A percentile compares a stretch with the other conserved stretches of the same genome.
Conservation (phyloP, 805 yeast genomes). For the Hanseniaspora mollemarum region DNA sequence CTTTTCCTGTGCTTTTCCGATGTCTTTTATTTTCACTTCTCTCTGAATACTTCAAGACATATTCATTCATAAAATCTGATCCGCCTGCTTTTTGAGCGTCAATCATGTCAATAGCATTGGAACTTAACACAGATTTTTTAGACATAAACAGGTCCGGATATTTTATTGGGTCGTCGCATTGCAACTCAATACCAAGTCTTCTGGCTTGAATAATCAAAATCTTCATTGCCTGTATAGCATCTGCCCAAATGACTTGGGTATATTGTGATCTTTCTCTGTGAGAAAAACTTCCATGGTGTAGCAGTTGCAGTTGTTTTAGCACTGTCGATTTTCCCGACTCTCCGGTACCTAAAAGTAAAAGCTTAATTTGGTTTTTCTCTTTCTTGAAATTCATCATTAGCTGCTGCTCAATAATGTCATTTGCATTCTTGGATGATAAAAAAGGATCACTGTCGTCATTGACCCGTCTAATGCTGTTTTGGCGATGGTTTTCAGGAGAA, state of each 20-base stretch:
- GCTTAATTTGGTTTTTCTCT: constrained; percentile 51
- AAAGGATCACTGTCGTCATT: constrained; percentile 43
- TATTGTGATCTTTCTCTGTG: constrained; percentile 70
- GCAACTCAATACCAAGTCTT: constrained; percentile 48
- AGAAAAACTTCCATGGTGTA: constrained; percentile 78
- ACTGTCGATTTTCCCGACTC: constrained; percentile 93
- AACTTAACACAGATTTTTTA: constrained; percentile 42
- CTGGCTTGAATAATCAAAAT: constrained; percentile 65
- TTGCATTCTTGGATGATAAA: constrained; percentile 41
- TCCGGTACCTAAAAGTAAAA: constrained; percentile 82
- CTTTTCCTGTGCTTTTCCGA: constrained; percentile 44
- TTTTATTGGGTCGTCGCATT: constrained; percentile 44
- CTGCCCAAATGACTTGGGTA: constrained; percentile 84
- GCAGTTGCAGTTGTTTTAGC: constrained; percentile 70
- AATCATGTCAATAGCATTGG: constrained; percentile 49
- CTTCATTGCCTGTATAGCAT: constrained; percentile 76
- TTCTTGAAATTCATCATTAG: constrained; percentile 41
- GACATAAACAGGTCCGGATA: constrained; percentile 36
- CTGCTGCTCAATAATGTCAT: constrained; percentile 55
- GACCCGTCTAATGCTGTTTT: constrained; percentile 1
- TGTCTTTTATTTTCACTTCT: constrained; percentile 42
- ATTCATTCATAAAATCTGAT: constrained; percentile 47
- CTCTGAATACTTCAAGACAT: constrained; percentile 51
- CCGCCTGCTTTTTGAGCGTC: constrained; percentile 63
- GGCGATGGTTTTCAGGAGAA: constrained; percentile 21